Evolutionary conservation across 768 basidiomycete genomes (phyloP).

Genomic region (Rhizopogon vesiculosus): DNA sequence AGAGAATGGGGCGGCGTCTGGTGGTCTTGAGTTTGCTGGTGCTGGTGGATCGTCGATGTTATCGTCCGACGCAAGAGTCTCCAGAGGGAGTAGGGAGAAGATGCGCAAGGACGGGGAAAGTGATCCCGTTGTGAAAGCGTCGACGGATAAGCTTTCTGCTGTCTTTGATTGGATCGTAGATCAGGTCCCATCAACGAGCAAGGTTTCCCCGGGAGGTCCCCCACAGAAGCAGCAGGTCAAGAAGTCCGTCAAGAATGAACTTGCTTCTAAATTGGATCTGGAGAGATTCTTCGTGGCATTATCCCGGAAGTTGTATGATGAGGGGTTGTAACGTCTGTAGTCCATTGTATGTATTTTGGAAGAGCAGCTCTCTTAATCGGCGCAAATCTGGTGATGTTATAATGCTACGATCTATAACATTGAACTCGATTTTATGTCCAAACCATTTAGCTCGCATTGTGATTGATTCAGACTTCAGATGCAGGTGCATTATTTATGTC

Average conservation of each 20-base stretch:
- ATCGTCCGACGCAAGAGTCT: constrained; percentile 5
- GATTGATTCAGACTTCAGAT: no score
- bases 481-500: no score
- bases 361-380: background rate
- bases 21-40: constrained; percentile 25
- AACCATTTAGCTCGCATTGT: no score
- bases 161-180: constrained; percentile 82
- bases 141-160: constrained; percentile 67
- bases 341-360: background rate
- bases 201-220: constrained; percentile 10
- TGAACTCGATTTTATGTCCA: no score
- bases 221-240: constrained; percentile 17
- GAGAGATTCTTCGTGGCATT: constrained; percentile 89
- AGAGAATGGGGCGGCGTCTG: constrained; percentile 35
- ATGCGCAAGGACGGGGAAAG: constrained; percentile 27
- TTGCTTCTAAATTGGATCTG: constrained; percentile 68
- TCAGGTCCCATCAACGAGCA: constrained; percentile 43
- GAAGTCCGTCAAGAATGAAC: constrained; percentile 39
- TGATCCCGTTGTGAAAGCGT: constrained; percentile 58
- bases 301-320: constrained; percentile 86
- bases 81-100: constrained; percentile 10
- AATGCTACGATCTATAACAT: no score
- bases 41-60: constrained; percentile 5
- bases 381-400: background rate
- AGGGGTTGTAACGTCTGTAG: constrained; percentile 56